Evolutionary conservation across 306 rosid genomes (phyloP).

Genomic region (Lathyrus tuberosus): DNA sequence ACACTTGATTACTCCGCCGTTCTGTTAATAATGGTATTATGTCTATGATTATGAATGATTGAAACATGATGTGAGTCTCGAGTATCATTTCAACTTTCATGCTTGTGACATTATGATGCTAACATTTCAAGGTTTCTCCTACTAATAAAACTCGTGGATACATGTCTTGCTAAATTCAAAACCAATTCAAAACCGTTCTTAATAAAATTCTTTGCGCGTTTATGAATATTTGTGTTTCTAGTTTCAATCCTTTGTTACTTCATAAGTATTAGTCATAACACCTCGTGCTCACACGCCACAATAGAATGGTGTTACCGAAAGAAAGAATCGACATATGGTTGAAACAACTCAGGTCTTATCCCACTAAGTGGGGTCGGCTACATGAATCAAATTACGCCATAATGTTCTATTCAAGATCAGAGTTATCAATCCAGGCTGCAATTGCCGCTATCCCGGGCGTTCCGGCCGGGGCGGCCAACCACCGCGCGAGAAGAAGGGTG

Average conservation of each 20-base stretch:
- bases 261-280: not conserved
- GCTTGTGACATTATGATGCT: not conserved
- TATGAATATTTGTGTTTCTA: not conserved
- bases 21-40: no score
- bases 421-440: no score
- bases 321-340: not conserved
- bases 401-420: no score
- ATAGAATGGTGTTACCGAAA: not conserved
- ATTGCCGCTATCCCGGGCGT: no score
- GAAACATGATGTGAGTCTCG: not conserved
- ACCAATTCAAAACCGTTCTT: not conserved
- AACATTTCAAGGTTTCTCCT: not conserved
- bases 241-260: not conserved
- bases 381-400: no score
- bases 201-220: not conserved
- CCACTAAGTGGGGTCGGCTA: no score
- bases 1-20: no score
- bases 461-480: no score
- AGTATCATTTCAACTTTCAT: not conserved
- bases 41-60: not conserved
- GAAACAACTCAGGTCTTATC: not conserved
- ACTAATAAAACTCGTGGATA: not conserved
- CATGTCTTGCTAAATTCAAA: not conserved
- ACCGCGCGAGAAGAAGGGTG: no score
- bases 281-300: not conserved